These are phyloP conservation scores for Scedosporium minutisporum DNA, from an alignment of 2,329 filamentous ascomycete genomes.

Conservation along the genomic window DNA sequence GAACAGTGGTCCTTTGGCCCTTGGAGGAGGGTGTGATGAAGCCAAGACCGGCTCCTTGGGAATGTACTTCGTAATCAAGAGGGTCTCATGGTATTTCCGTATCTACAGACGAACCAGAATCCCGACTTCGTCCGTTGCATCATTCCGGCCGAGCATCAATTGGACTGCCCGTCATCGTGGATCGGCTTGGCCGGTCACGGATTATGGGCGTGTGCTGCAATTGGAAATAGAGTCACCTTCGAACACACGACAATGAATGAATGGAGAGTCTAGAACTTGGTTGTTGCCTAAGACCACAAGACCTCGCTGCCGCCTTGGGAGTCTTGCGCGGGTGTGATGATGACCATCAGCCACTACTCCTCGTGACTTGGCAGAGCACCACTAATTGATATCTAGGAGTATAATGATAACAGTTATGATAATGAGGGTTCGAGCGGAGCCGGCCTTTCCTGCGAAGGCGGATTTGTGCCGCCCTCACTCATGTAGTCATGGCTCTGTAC, in stretches of 20 bases:
- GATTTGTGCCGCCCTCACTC: too few relatives aligned
- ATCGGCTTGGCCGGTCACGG: background rate
- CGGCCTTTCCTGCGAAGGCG: too few relatives aligned
- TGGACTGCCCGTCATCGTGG: background rate
- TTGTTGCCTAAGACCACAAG: background rate
- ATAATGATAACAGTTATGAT: too few relatives aligned
- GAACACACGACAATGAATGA: background rate
- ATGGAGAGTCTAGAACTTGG: background rate
- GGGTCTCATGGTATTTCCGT: background rate
- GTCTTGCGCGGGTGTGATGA: background rate
- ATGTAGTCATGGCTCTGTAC: too few relatives aligned
- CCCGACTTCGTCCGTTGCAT: background rate
- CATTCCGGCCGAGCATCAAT: background rate
- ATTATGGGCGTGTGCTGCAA: background rate
- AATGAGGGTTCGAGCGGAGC: too few relatives aligned
- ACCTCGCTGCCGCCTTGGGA: background rate
- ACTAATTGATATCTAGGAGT: too few relatives aligned
- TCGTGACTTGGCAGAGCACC: background rate
- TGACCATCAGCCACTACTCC: background rate
- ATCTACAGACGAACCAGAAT: background rate
- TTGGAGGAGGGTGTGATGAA: too few relatives aligned
- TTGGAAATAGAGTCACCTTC: background rate
- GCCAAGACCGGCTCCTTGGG: too few relatives aligned
- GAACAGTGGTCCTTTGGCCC: too few relatives aligned
- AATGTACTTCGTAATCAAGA: too few relatives aligned